Evolutionary conservation across 129 eudicot species (phyloP).

Genomic region (Lonicera japonica): DNA sequence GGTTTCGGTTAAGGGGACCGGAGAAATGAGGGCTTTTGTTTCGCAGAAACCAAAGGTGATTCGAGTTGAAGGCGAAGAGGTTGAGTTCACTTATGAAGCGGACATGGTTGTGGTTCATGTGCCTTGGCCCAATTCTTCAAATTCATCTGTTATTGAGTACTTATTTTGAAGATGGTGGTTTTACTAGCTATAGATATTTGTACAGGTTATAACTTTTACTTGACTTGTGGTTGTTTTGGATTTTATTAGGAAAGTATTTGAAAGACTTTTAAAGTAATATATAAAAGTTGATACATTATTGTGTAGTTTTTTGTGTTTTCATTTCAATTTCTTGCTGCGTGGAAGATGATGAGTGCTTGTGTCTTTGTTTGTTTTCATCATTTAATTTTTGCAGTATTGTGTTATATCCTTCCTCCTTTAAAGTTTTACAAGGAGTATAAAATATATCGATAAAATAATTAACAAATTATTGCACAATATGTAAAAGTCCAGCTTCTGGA

Average conservation of each 20-base stretch:
- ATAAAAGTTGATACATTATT: background rate
- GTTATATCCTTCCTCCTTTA: too few species aligned
- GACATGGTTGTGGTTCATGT: slow-evolving; percentile 49
- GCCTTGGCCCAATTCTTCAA: slow-evolving; percentile 45
- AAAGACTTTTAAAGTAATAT: too few species aligned
- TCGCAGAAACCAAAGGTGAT: slow-evolving; percentile 46
- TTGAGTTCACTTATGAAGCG: slow-evolving; percentile 42
- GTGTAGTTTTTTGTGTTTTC: background rate
- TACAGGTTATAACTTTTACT: too few species aligned
- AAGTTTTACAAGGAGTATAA: too few species aligned
- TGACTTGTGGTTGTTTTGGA: background rate
- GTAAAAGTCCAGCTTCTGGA: too few species aligned
- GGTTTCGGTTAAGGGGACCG: slow-evolving; percentile 41
- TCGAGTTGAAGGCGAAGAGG: slow-evolving; percentile 23
- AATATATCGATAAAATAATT: too few species aligned
- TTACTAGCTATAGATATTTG: background rate
- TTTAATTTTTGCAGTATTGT: too few species aligned
- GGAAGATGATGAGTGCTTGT: too few species aligned
- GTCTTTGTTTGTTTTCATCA: too few species aligned
- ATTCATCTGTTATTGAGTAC: slow-evolving; percentile 40
- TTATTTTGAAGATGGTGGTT: slow-evolving; percentile 15
- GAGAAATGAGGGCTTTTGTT: slow-evolving; percentile 49
- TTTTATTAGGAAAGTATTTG: background rate
- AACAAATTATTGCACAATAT: too few species aligned
- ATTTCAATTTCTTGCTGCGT: too few species aligned